Evolutionary conservation across 2,329 filamentous ascomycete species (phyloP).

Genomic region (Botrytis hyacinthi): DNA sequence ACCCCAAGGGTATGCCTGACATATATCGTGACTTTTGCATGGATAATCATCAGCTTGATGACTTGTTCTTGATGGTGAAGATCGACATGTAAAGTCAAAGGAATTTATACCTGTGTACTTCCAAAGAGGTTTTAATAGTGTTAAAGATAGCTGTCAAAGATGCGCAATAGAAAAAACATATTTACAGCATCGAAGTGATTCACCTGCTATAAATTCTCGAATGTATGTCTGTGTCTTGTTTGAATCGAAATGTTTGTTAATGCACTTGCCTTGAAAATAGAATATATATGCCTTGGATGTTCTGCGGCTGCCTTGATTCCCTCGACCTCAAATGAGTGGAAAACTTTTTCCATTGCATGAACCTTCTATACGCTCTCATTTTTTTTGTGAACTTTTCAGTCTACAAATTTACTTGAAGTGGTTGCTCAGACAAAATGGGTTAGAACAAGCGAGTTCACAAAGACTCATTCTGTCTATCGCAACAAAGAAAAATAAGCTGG

Average conservation of each 20-base stretch:
- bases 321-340: no score
- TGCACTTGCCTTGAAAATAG: not conserved
- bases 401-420: not conserved
- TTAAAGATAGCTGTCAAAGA: not conserved
- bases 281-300: not conserved
- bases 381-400: not conserved
- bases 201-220: not conserved
- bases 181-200: not conserved
- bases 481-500: not conserved
- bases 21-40: constrained; percentile 2
- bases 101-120: not conserved
- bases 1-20: not conserved
- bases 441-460: not conserved
- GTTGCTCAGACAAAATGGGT: not conserved
- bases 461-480: not conserved
- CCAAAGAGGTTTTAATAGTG: not conserved
- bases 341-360: not conserved
- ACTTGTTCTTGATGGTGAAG: not conserved
- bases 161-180: not conserved
- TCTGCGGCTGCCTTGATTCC: not conserved
- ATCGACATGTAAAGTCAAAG: not conserved
- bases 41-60: not conserved
- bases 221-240: not conserved
- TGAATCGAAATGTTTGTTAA: not conserved
- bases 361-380: not conserved